Evolutionary conservation across 257 asterid species (phyloP).

Genomic region (Petunia secreta): DNA sequence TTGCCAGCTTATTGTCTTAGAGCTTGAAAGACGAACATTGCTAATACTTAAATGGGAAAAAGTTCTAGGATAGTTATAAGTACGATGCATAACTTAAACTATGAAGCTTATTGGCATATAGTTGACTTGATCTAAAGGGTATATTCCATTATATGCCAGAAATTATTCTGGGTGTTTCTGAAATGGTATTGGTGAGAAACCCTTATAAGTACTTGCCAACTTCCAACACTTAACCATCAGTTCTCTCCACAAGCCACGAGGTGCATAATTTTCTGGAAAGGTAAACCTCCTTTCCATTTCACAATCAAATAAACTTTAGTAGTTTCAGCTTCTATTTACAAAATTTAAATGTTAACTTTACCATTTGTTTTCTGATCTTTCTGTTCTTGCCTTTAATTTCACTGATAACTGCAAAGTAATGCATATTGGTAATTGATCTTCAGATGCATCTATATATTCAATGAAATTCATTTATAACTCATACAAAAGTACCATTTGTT

Average conservation of each 20-base stretch:
- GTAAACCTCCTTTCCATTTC: no score
- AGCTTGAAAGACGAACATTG: neutral
- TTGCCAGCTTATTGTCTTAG: neutral
- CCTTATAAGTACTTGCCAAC: neutral
- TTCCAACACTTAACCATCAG: no score
- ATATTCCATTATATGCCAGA: conserved; percentile 18
- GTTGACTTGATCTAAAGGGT: no score
- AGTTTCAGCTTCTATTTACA: no score
- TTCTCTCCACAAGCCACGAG: neutral
- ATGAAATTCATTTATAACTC: no score
- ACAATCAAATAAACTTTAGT: neutral
- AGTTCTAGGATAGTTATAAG: neutral
- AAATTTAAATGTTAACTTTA: no score
- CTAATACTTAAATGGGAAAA: neutral
- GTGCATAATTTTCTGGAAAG: neutral
- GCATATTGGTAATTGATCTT: no score
- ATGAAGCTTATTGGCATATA: neutral
- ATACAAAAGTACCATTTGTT: no score
- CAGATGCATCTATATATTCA: no score
- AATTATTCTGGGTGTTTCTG: neutral
- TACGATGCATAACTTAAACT: conserved; percentile 9
- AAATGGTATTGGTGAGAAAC: neutral
- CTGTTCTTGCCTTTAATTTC: no score
- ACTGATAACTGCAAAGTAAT: no score
- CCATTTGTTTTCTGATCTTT: no score